Evolutionary conservation across 345 rosid species (phyloP).

Genomic region (Eutrema heterophyllum): DNA sequence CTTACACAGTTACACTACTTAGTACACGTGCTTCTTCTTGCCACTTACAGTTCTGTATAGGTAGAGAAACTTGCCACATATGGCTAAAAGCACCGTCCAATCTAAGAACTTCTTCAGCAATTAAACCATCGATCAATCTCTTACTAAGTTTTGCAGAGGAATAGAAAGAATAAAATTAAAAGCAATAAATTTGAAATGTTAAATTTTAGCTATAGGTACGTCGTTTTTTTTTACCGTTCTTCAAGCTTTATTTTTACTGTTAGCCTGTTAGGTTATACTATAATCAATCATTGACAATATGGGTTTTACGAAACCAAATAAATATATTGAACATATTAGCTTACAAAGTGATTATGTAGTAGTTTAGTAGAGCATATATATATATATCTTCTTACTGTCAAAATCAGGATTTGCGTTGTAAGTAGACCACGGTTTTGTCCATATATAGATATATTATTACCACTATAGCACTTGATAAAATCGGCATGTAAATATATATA

Average conservation of each 20-base stretch:
- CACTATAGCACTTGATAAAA: background rate
- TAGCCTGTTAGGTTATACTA: background rate
- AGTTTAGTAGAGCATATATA: too few relatives aligned
- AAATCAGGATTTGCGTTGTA: too few relatives aligned
- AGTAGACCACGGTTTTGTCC: background rate
- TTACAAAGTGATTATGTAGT: background rate
- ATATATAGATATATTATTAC: background rate
- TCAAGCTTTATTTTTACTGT: background rate
- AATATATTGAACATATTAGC: background rate
- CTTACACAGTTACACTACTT: too few relatives aligned
- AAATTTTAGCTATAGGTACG: background rate
- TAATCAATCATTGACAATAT: background rate
- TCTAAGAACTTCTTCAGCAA: background rate
- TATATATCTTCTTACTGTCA: too few relatives aligned
- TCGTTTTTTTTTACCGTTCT: background rate
- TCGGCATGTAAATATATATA: background rate
- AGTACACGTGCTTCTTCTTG: conserved; percentile 11
- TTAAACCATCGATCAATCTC: background rate
- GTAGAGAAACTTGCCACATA: background rate
- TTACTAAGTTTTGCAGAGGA: background rate
- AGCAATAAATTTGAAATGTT: background rate
- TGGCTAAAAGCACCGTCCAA: conserved; percentile 1
- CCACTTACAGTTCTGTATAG: background rate
- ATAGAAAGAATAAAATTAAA: background rate
- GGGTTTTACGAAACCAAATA: background rate